Base-by-base conservation (phyloP, 768 basidiomycete species). In the Leccinum disarticulatum region DNA sequence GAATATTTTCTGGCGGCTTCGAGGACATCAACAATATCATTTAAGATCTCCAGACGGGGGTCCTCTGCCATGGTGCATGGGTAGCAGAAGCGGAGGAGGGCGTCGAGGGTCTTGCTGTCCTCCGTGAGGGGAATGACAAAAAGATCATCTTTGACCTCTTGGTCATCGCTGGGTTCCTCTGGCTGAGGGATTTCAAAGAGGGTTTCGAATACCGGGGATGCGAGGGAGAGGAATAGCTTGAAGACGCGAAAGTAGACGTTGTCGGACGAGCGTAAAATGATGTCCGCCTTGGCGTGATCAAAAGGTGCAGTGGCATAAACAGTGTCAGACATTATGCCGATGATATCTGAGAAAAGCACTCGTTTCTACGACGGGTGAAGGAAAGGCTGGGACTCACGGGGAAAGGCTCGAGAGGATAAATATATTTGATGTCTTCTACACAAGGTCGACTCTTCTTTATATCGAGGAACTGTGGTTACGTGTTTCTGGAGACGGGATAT, bases 171-270 rank as follows among this genome's bases (percentile, higher is more conserved):
- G 3, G 6, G 60, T 36, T 58, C 30, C 6, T 54, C 27, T n/a
- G 72, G 60, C 33, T 75, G 70, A 5, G 71, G 71, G 5, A 74
- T 61, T 17, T 62, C 55, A 48, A 76, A 73, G 59, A 78, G 70
- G 22, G 65, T 64, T 19, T 66, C 61, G 52, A 76, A 79, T 48
- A 75, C 65, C 0, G 72, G 65, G 13, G 75, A 77, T 22, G 76
- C 67, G 27, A 72, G 65, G 25, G 66, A 64, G 15, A 76, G 71
- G 36, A 76, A 69, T 4, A 65, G 55, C 14, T 66, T 73, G 60
- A 75, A 73, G 17, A 74, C 63, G 17, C 58, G 66, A 46, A 76
- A 63, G 46, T 76, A 63, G 27, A 75, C 52, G 4, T 64, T 59
- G 55, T 72, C 71, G 14, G 58, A 63, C 25, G 70, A 67, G 14